These are phyloP conservation scores for Schizochytrium sp. DNA, from an alignment of 108 stramenopile genomes.

Conservation along the genomic window DNA sequence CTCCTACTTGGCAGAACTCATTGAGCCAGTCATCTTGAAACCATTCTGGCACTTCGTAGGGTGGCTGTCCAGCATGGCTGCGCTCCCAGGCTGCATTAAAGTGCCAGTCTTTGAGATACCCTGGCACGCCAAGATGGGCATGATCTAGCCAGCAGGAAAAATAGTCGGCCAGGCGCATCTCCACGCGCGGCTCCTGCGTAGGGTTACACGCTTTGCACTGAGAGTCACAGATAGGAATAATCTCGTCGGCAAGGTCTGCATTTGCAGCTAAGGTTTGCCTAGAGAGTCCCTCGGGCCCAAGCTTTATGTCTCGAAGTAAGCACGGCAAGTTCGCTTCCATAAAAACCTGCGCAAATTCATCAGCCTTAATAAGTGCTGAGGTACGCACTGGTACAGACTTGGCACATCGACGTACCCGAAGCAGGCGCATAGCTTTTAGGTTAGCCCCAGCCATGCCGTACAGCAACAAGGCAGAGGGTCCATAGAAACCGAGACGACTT, in stretches of 20 bases:
- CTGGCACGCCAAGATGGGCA: not conserved
- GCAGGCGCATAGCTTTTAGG: not conserved
- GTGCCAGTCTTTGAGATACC: slow-evolving; percentile 60
- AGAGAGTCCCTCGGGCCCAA: not conserved
- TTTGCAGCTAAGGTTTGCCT: not conserved
- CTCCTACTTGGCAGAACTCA: not conserved
- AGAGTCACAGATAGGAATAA: not conserved
- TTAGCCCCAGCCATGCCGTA: slow-evolving; percentile 21
- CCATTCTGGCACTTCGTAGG: not conserved
- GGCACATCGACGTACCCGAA: not conserved
- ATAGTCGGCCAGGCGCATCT: not conserved
- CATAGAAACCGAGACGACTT: not conserved
- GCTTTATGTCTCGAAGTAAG: not conserved
- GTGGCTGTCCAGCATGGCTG: not conserved
- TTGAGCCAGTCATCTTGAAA: slow-evolving; percentile 43
- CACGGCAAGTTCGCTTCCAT: slow-evolving; percentile 6
- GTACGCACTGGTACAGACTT: not conserved
- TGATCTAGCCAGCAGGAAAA: slow-evolving; percentile 12
- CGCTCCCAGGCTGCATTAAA: not conserved
- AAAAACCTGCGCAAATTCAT: not conserved
- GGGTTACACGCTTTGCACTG: not conserved
- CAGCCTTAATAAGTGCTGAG: not conserved
- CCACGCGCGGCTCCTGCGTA: not conserved
- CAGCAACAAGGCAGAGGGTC: not conserved
- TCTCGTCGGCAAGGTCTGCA: not conserved